A percentile compares a stretch with the other conserved stretches of the same genome.
phyloP scores from a whole-genome alignment of 2,329 filamentous ascomycete genomes.

The Aspergillus brunneoviolaceus region DNA sequence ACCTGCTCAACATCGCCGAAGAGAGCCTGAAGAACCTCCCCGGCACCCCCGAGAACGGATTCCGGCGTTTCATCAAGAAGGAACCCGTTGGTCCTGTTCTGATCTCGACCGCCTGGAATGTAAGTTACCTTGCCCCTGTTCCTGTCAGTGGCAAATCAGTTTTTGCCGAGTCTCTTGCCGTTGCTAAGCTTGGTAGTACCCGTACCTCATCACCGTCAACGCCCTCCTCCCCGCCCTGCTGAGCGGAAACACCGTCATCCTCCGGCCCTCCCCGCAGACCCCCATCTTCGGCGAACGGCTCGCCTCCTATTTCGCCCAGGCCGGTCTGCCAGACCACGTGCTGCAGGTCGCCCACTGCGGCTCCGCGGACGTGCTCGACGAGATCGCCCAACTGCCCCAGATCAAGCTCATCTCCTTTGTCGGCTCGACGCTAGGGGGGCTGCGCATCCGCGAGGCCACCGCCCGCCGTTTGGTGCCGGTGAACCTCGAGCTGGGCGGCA shows the following conservation, averaged over 20 bases:
- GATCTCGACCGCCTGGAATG: conserved; percentile 90
- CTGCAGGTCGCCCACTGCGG: conserved; percentile 87
- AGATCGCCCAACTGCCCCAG: conserved; percentile 70
- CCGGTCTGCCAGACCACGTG: conserved; percentile 75
- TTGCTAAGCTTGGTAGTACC: conserved; percentile 62
- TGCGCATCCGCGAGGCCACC: conserved; percentile 78
- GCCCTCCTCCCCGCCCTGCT: conserved; percentile 84
- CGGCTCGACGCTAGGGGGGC: conserved; percentile 79
- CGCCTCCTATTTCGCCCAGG: conserved; percentile 69
- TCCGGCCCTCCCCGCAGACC: conserved; percentile 90
- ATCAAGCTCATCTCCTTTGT: conserved; percentile 84
- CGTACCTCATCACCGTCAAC: conserved; percentile 87
- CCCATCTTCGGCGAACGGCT: conserved; percentile 83
- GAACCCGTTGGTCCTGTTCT: conserved; percentile 81
- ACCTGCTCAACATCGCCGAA: conserved; percentile 77
- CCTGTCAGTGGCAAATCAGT: background rate
- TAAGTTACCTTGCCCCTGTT: conserved; percentile 38
- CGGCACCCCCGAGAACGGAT: conserved; percentile 79
- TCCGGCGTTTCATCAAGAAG: conserved; percentile 84
- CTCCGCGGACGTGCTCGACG: conserved; percentile 70
- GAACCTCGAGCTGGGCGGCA: conserved; percentile 85
- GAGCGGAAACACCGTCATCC: conserved; percentile 80
- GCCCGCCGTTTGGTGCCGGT: conserved; percentile 78
- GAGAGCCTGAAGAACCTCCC: conserved; percentile 75
- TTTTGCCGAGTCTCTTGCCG: too few species aligned